Base-by-base conservation (phyloP, 139 green algal species). In the Haematococcus lacustris region DNA sequence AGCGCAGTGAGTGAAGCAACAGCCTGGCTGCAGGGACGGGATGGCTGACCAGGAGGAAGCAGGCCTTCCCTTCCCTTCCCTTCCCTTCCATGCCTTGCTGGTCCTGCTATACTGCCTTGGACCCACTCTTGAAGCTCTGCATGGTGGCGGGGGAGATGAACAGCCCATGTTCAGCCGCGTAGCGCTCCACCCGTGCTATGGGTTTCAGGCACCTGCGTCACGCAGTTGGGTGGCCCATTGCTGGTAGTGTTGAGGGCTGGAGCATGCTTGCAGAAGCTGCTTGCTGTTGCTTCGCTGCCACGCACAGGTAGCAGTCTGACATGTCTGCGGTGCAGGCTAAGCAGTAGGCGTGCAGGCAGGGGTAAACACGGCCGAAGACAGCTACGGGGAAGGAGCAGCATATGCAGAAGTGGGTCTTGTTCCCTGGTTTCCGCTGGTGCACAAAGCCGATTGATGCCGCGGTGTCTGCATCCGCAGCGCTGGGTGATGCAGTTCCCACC, bases 341-440 rank as follows among this genome's bases (percentile, higher is more conserved):
- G 82, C 88, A 93, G 81, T 83, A 94, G 34, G 82, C 79, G 68
- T 94, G 89, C 4, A 89, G 75, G 78, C 89, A 94, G 0, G 89
- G 89, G 53, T 85, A 88, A 17, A 90, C 77, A 7, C 84, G 76
- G 7, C 88, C 89, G 60, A 93, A 94, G 0, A 89, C 71, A 0
- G 80, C 81, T 1, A 94, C 77, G 0, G 89, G 89, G 33, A 84
- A 87, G 32, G 87, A 77, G 78, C 89, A 94, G 61, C 25, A 74
- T 35, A 85, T 72, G 77, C 89, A 92, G 32, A 91, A 84, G 66
- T 93, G 88, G 2, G 83, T 81, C 66, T 79, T 78, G 39, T 80
- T 64, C 4, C 78, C 82, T 28, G 83, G 38, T 17, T 53, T 53
- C 9, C 43, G 43, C 43, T 64, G 13, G 23, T 35, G 26, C 53